Evolutionary conservation across 352 stramenopile genomes (phyloP).

Genomic region (Phytophthora niederhauseri): DNA sequence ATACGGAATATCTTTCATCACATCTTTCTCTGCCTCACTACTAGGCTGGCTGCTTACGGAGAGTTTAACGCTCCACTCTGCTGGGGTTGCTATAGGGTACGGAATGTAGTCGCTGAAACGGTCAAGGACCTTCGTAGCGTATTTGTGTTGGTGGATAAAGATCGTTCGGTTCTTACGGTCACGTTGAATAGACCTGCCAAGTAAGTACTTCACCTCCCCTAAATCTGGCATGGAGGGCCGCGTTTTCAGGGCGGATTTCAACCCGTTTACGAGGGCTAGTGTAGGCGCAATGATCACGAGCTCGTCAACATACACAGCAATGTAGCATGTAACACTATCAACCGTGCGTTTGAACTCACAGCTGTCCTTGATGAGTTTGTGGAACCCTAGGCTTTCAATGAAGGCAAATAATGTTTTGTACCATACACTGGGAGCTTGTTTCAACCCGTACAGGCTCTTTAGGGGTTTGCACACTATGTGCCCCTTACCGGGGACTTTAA

Average conservation of each 20-base stretch:
- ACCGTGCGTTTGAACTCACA: conserved; percentile 6
- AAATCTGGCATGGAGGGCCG: conserved; percentile 24
- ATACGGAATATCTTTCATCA: conserved; percentile 25
- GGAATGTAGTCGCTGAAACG: conserved; percentile 16
- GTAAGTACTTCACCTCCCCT: conserved; percentile 25
- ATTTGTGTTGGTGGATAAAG: conserved; percentile 24
- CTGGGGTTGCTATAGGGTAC: conserved; percentile 15
- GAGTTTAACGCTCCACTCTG: conserved; percentile 19
- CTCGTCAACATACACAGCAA: conserved; percentile 26
- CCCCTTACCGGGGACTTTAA: conserved; percentile 11
- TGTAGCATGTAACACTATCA: conserved; percentile 15
- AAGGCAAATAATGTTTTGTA: conserved; percentile 21
- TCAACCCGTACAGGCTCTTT: conserved; percentile 26
- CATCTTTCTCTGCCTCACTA: conserved; percentile 13
- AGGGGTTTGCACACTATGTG: conserved; percentile 17
- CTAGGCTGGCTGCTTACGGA: conserved; percentile 9
- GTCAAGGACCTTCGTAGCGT: conserved; percentile 33
- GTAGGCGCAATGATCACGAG: conserved; percentile 14
- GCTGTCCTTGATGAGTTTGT: conserved; percentile 13
- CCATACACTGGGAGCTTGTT: conserved; percentile 20
- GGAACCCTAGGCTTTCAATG: conserved; percentile 10
- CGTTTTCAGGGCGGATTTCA: conserved; percentile 18
- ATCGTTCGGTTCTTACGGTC: conserved; percentile 27
- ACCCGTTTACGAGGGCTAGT: conserved; percentile 4
- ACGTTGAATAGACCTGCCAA: conserved; percentile 19